Percentiles rank a stretch among this genome's conserved stretches.
Conservation (phyloP, 148 eudicot genomes). For the Chenopodium suecicum region DNA sequence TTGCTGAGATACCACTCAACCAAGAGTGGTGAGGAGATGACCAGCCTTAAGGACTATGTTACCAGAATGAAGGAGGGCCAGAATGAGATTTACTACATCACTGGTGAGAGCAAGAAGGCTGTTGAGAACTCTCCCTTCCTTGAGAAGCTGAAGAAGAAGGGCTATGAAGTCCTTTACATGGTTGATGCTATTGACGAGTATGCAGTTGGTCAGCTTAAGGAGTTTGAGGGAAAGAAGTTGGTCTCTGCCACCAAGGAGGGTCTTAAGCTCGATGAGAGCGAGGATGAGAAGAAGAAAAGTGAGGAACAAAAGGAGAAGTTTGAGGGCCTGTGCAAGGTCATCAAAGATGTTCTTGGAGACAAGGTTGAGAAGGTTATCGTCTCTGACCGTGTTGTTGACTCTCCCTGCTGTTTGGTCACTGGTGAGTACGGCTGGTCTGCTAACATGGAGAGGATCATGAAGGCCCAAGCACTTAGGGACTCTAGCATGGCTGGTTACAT, state of each 20-base stretch:
- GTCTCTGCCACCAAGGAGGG: conserved; percentile 90
- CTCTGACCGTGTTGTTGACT: conserved; percentile 80
- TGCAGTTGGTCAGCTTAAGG: conserved; percentile 79
- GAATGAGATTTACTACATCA: conserved; percentile 73
- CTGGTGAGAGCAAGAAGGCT: conserved; percentile 90
- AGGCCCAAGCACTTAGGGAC: conserved; percentile 77
- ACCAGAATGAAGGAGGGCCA: conserved; percentile 89
- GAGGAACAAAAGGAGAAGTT: conserved; percentile 64
- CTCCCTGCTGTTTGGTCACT: conserved; percentile 83
- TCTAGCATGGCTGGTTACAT: conserved; percentile 88
- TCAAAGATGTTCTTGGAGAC: conserved; percentile 78
- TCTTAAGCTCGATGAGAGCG: conserved; percentile 65
- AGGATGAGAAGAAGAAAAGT: conserved; percentile 67
- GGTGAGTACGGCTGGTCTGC: conserved; percentile 91
- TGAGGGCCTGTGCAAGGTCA: conserved; percentile 83
- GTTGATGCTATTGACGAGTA: conserved; percentile 90
- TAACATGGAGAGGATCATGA: conserved; percentile 88
- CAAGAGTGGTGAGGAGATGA: conserved; percentile 89
- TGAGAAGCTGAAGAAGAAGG: conserved; percentile 79
- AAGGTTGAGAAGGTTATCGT: conserved; percentile 74
- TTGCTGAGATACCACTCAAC: conserved; percentile 81
- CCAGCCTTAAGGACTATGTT: conserved; percentile 80
- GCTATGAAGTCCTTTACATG: conserved; percentile 76
- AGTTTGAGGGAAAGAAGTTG: conserved; percentile 77
- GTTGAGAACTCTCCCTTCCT: conserved; percentile 92